Conservation (phyloP, 2,329 filamentous ascomycete species). For the Daldinia sp. region DNA sequence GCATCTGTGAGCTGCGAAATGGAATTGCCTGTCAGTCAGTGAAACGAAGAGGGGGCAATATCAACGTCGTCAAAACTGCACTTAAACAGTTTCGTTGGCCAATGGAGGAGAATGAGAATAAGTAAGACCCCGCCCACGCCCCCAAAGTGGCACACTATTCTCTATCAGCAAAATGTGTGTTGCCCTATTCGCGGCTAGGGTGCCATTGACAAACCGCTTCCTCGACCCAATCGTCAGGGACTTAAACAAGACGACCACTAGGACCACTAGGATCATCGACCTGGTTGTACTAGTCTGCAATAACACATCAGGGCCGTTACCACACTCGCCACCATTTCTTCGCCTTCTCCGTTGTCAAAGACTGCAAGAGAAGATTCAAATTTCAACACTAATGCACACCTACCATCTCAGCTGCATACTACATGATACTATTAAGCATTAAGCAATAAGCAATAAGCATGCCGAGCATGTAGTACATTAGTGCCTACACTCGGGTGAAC, state of each 20-base stretch:
- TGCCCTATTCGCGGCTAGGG: conserved; percentile 35
- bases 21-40: conserved; percentile 8
- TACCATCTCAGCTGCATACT: background rate
- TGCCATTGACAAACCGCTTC: conserved; percentile 33
- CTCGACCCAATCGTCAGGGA: conserved; percentile 41
- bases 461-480: conserved; percentile 13
- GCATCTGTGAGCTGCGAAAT: conserved; percentile 7
- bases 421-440: no score
- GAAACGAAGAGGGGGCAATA: conserved; percentile 34
- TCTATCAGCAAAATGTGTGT: conserved; percentile 35
- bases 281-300: conserved; percentile 33
- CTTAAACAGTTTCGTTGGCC: conserved; percentile 29
- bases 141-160: conserved; percentile 32
- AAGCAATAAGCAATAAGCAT: conserved; percentile 6
- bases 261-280: conserved; percentile 16
- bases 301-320: conserved; percentile 39
- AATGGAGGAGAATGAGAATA: conserved; percentile 35
- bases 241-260: conserved; percentile 23
- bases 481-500: conserved; percentile 19
- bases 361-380: conserved; percentile 9
- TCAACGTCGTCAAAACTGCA: conserved; percentile 18
- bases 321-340: conserved; percentile 29
- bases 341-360: conserved; percentile 9
- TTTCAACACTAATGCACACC: conserved; percentile 27
- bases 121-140: conserved; percentile 14